These are phyloP conservation scores for Termitomyces sp. DNA, from an alignment of 768 basidiomycete species.

Conservation along the genomic window DNA sequence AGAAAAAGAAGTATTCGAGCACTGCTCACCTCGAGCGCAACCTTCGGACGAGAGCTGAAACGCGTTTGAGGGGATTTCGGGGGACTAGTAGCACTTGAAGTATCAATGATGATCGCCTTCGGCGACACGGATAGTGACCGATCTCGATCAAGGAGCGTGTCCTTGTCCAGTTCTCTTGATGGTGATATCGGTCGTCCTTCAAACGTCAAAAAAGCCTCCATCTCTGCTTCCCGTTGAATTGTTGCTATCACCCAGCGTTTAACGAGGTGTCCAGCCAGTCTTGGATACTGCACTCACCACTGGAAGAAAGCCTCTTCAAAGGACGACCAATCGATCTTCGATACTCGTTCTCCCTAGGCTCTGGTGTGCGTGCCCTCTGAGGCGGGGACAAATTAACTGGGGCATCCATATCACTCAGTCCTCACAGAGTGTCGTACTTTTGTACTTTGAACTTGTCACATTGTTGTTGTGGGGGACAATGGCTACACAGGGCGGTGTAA, in stretches of 20 bases:
- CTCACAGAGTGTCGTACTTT: neutral
- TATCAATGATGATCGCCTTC: slow-evolving; percentile 3
- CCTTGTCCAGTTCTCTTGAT: slow-evolving; percentile 16
- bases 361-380: neutral
- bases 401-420: neutral
- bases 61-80: slow-evolving; percentile 11
- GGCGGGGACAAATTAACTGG: neutral
- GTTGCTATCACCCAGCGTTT: slow-evolving; percentile 33
- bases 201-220: slow-evolving; percentile 53
- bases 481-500: neutral
- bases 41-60: slow-evolving; percentile 32
- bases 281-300: slow-evolving; percentile 36
- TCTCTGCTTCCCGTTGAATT: slow-evolving; percentile 69
- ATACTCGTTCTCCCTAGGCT: neutral
- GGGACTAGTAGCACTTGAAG: slow-evolving; percentile 6
- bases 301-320: slow-evolving; percentile 54
- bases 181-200: slow-evolving; percentile 42
- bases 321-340: slow-evolving; percentile 1
- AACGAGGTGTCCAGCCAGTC: neutral
- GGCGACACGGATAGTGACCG: slow-evolving; percentile 22
- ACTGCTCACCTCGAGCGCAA: slow-evolving; percentile 45
- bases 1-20: neutral
- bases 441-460: neutral
- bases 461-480: neutral
- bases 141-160: slow-evolving; percentile 9